These are phyloP conservation scores for Postia placenta DNA, from an alignment of 768 basidiomycete species.

Conservation along the genomic window DNA sequence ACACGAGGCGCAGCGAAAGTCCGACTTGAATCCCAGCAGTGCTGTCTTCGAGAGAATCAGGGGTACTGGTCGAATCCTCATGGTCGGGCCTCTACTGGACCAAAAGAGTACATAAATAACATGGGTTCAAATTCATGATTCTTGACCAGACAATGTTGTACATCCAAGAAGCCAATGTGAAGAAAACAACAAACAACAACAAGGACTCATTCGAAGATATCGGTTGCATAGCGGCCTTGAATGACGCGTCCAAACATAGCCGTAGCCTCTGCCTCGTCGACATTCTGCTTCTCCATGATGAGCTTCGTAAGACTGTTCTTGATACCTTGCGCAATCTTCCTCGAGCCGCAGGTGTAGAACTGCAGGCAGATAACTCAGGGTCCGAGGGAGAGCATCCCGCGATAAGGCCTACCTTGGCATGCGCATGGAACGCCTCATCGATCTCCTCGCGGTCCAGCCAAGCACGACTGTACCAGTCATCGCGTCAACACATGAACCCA, in stretches of 20 bases:
- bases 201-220: slow-evolving; percentile 38
- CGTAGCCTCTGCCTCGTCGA: slow-evolving; percentile 24
- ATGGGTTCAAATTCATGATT: no score
- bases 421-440: slow-evolving; percentile 23
- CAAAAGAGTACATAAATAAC: no score
- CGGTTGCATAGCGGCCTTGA: slow-evolving; percentile 37
- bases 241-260: slow-evolving; percentile 28
- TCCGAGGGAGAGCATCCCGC: background rate
- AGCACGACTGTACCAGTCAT: slow-evolving; percentile 27
- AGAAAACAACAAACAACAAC: no score
- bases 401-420: slow-evolving; percentile 28
- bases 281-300: slow-evolving; percentile 22
- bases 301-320: slow-evolving; percentile 31
- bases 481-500: background rate
- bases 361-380: slow-evolving; percentile 8
- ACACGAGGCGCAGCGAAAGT: no score
- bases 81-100: no score
- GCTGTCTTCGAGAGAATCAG: no score
- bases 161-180: no score
- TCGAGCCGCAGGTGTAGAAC: slow-evolving; percentile 41
- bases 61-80: no score
- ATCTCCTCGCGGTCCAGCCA: slow-evolving; percentile 37
- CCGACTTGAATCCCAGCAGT: no score
- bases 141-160: no score
- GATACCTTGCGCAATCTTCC: slow-evolving; percentile 33